Evolutionary conservation across 306 rosid species (phyloP), one percentile per base, ranked within the genome.

Genomic region (Clitoria ternatea): DNA sequence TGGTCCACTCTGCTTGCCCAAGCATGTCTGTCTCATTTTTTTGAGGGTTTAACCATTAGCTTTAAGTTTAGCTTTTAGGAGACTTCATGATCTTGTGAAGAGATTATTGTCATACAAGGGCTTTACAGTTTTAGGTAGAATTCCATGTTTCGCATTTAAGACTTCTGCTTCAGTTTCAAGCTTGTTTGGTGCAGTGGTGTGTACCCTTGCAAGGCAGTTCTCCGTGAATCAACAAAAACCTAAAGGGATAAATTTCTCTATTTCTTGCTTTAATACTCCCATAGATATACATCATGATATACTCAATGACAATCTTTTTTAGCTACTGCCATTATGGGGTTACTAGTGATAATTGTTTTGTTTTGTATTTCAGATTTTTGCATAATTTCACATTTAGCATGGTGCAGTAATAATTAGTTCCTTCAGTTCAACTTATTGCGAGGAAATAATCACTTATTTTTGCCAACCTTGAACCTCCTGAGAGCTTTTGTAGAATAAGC

Each of bases 81-180:
- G 19, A 45, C 30, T 33, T 72, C 10, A 14, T 61, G 15, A 59
- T 14, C 15, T 5, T 35, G 20, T 6, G 43, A 11, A 29, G 43
- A 14, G 43, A 61, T 48, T 62, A 19, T 50, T 65, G 26, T 18
- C 43, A 27, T 48, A 63, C 63, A 62, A 24, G 17, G 11, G 52
- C 30, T 23, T 18, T 6, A 23, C 20, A 15, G 23, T 69, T 36
- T 50, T 40, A 30, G 42, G 23, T 56, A 26, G 7, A 36, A 40
- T 27, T 36, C 7, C 2, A 20, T 5, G 22, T 37, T 36, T 20
- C 53, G 17, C 52, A 14, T 15, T 27, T 23, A 18, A 23, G 65
- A 63, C 37, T 63, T 61, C 20, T 63, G 70, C 56, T 53, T 45
- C 50, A 53, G 48, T 40, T 74, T 29, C 43, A 42, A 29, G 66